A percentile compares a stretch with the other conserved stretches of the same genome.
These are phyloP conservation scores for Cubamyces lactineus DNA, from an alignment of 768 basidiomycete genomes.

Conservation along the genomic window DNA sequence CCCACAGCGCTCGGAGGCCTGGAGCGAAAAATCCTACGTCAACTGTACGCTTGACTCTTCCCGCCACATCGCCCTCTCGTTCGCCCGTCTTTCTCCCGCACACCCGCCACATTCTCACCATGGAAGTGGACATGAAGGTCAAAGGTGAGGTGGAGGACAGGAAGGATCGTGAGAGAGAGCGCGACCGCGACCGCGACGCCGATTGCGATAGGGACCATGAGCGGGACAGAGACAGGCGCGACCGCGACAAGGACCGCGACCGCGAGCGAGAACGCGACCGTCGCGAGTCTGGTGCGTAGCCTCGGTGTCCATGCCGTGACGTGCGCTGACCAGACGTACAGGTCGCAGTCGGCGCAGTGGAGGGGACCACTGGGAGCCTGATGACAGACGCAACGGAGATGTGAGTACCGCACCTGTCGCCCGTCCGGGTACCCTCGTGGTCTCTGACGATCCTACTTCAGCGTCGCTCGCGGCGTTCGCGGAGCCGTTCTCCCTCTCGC, in stretches of 20 bases:
- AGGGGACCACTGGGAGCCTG: conserved; percentile 84
- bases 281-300: conserved; percentile 59
- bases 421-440: conserved; percentile 7
- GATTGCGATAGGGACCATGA: conserved; percentile 42
- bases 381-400: conserved; percentile 72
- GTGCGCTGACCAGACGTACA: conserved; percentile 33
- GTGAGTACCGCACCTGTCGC: conserved; percentile 45
- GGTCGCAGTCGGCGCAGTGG: conserved; percentile 47
- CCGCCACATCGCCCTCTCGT: conserved; percentile 8
- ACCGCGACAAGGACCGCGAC: conserved; percentile 29
- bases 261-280: conserved; percentile 54
- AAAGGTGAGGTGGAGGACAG: conserved; percentile 78
- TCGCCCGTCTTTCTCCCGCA: too few species aligned
- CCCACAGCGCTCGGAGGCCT: neutral
- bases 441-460: conserved; percentile 11
- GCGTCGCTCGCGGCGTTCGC: conserved; percentile 49
- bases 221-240: conserved; percentile 40
- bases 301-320: conserved; percentile 6
- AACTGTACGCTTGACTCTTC: conserved; percentile 14
- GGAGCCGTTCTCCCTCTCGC: conserved; percentile 16
- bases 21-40: conserved; percentile 13
- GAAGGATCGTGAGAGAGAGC: conserved; percentile 45
- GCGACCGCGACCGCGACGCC: conserved; percentile 52
- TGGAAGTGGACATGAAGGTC: conserved; percentile 84
- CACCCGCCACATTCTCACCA: conserved; percentile 32